Percentiles rank a stretch among this genome's conserved stretches.
Conservation (phyloP, 2,329 filamentous ascomycete species). For the Truncatella angustata region DNA sequence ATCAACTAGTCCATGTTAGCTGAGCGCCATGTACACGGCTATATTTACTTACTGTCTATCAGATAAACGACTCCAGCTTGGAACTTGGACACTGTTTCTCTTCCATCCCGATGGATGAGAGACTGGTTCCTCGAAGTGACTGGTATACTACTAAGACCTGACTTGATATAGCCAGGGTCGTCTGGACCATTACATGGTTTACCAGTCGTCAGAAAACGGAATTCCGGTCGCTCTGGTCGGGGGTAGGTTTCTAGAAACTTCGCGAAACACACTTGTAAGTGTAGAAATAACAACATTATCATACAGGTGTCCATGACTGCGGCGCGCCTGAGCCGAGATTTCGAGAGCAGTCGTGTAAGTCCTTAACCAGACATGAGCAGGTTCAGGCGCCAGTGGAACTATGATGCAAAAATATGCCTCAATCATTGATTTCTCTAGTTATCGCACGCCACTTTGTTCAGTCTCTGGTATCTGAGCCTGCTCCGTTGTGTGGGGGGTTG, state of each 20-base stretch:
- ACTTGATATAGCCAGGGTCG: constrained; percentile 20
- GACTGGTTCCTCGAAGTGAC: constrained; percentile 16
- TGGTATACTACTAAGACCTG: constrained; percentile 17
- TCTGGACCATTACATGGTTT: neutral
- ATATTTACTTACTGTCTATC: constrained; percentile 26
- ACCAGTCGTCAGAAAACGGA: neutral
- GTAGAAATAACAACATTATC: neutral
- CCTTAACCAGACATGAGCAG: too few species aligned
- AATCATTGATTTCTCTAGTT: neutral
- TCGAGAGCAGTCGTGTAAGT: neutral
- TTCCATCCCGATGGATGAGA: constrained; percentile 15
- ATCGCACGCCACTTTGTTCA: neutral
- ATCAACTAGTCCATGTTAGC: constrained; percentile 29
- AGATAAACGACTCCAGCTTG: constrained; percentile 32
- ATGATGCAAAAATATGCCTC: too few species aligned
- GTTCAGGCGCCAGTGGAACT: too few species aligned
- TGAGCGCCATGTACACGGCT: constrained; percentile 33
- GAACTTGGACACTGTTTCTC: constrained; percentile 22
- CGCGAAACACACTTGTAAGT: neutral
- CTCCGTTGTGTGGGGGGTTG: neutral
- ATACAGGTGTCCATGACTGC: neutral
- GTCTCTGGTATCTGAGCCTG: neutral
- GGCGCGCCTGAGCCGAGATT: too few species aligned
- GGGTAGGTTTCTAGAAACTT: neutral
- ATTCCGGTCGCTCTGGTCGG: neutral